These are phyloP conservation scores for Marasmius fiardii DNA, from an alignment of 1,284 basidiomycete genomes.

Conservation along the genomic window DNA sequence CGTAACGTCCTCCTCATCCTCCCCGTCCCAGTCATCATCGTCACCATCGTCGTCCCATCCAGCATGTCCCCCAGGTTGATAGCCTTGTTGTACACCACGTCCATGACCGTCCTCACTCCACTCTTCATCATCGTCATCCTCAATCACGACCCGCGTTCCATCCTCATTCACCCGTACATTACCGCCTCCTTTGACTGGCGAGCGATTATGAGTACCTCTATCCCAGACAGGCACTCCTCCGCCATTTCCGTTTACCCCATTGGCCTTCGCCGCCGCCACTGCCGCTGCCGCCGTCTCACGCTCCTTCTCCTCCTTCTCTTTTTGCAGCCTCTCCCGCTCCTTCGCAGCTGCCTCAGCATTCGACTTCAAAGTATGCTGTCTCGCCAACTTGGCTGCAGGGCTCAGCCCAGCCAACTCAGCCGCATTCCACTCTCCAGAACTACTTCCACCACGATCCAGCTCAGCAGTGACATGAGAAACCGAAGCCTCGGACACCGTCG, in stretches of 20 bases:
- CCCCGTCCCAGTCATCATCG: slow-evolving; percentile 60
- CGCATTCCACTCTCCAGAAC: slow-evolving; percentile 45
- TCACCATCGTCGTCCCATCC: slow-evolving; percentile 74
- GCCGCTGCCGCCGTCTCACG: slow-evolving; percentile 37
- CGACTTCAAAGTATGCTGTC: slow-evolving; percentile 85
- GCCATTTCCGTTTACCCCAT: slow-evolving; percentile 25
- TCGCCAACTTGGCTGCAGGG: slow-evolving; percentile 88
- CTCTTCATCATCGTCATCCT: slow-evolving; percentile 73
- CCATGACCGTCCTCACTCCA: slow-evolving; percentile 50
- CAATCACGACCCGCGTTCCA: slow-evolving; percentile 63
- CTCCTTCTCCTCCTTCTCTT: slow-evolving; percentile 42
- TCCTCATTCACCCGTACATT: slow-evolving; percentile 57
- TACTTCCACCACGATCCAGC: slow-evolving; percentile 61
- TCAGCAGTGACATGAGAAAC: slow-evolving; percentile 87
- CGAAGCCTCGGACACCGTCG: slow-evolving; percentile 65
- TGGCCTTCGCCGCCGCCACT: slow-evolving; percentile 22
- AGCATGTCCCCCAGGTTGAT: slow-evolving; percentile 28
- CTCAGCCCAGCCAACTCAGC: slow-evolving; percentile 75
- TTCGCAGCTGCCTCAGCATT: slow-evolving; percentile 80
- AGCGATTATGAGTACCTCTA: slow-evolving; percentile 65
- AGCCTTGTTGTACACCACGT: slow-evolving; percentile 19
- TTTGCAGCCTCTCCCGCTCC: slow-evolving; percentile 40
- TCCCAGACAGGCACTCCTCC: slow-evolving; percentile 73
- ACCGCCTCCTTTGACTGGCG: slow-evolving; percentile 39
- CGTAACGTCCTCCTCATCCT: slow-evolving; percentile 73